Base-by-base conservation (phyloP, 345 rosid species). In the Firmiana major region DNA sequence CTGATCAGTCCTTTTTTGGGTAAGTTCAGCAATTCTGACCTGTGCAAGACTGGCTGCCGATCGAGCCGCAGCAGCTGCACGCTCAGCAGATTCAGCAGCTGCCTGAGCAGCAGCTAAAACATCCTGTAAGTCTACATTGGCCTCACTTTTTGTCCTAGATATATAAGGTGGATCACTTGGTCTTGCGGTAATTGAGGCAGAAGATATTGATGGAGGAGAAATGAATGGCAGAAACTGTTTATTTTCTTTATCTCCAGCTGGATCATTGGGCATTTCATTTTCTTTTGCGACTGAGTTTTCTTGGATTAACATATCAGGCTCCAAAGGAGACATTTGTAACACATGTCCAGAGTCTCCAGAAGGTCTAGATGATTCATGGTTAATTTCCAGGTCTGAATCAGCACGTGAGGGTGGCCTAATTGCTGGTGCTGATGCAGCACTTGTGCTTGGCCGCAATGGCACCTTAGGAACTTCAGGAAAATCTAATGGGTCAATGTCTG, bases 41-140 rank as follows among this genome's bases (percentile, higher is more conserved):
- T 93, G 98, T 57, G 98, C 98, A 78, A 95, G 94, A 83, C 90
- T 84, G 70, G 99, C 99, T 62, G 92, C 99, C 67, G 97, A 83
- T 72, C 97, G 89, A 79, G 99, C 97, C 21, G 93, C 97, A 22
- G 92, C 81, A 62, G 97, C 99, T 7, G 99, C 97, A 78, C 85
- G 88, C 79, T 95, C 99, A 11, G 99, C 99, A 59, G 87, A 68
- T 51, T 93, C 98, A 36, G 97, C 98, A 81, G 99, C 99, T 69
- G 94, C 85, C 69, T 92, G 94, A 74, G 98, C 98, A 66, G 98
- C 98, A 54, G 84, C 89, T 78, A 95, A 73, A 51, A 95, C 94
- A 75, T 95, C 99, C 81, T 87, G 92, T 81, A 92, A 80, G 85
- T 94, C 97, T 64, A 86, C 78, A 55, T 86, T 86, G 19, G 78